Base-by-base conservation (phyloP, 768 basidiomycete genomes). In the Clathrus columnatus region DNA sequence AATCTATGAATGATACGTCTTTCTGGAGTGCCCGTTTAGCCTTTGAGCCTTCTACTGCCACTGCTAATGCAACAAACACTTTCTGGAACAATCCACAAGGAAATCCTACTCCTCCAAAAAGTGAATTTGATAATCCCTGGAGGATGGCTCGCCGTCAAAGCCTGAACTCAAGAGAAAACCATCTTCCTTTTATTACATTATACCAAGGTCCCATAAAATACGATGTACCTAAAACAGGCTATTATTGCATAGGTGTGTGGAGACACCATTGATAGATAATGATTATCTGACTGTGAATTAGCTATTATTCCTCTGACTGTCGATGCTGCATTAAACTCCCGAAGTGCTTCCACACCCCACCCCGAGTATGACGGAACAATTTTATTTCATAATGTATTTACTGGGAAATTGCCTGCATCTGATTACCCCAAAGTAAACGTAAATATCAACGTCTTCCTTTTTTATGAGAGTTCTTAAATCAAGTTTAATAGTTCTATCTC, bases 351-450 rank as follows among this genome's bases (percentile, higher is more conserved):
- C 64, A 69, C 80, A 60, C 73, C 81, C 26, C 93, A 96, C 64
- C 85, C 92, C 23, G 74, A 77, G 18, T 97, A 92, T 68, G 72
- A 75, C 8, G 94, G 92, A 14, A 71, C 73, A 29, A 87, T 97
- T 32, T 72, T 87, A 46, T 98, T 99, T 75, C 79, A 77, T 62
- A 97, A 96, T 68, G 81, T 77, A 1, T 97, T 97, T 65, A 74
- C 85, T 24, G 96, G 96, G 18, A 81, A 87, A 66, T 75, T 99
- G 20, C 81, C 95, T 11, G 93, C 94, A 5, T 80, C 88, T 5
- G 96, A 99, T 67, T 96, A 97, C 69, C 96, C 96, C 10, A 98
- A 98, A 82, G 89, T 98, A 67, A 85, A 82, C 56, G 93, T 96
- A 67, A 63, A 89, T 68, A 29, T 7, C 14, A 42, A 32, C 23